phyloP scores from a whole-genome alignment of 2,329 filamentous ascomycete genomes.

The Beauveria brongniartii region DNA sequence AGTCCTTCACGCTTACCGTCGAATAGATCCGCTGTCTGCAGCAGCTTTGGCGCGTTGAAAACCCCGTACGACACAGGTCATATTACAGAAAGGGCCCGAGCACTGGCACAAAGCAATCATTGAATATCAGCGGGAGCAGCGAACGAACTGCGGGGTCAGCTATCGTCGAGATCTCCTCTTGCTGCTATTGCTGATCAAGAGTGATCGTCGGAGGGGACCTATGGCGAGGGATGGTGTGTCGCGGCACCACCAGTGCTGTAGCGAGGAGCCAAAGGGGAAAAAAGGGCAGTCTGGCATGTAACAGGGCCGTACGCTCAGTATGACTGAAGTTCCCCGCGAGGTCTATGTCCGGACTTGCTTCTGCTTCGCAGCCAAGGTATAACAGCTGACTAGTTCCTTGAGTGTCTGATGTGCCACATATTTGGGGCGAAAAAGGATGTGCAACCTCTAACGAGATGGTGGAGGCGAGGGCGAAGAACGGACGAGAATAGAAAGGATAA shows the following conservation, averaged over 20 bases:
- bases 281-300: conserved; percentile 15
- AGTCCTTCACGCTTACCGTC: neutral
- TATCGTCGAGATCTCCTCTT: neutral
- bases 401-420: conserved; percentile 6
- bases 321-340: neutral
- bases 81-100: neutral
- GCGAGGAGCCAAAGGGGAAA: conserved; percentile 7
- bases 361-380: neutral
- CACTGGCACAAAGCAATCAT: conserved; percentile 3
- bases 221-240: neutral
- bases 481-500: neutral
- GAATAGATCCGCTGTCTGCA: neutral
- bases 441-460: neutral
- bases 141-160: neutral
- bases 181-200: conserved; percentile 2
- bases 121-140: neutral
- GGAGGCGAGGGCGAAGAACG: neutral
- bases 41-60: neutral
- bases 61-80: neutral
- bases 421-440: neutral
- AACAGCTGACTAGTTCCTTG: conserved; percentile 3
- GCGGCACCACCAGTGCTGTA: neutral
- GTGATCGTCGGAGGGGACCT: conserved; percentile 5
- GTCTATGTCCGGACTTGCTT: neutral
- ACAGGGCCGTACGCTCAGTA: neutral